A percentile compares a stretch with the other conserved stretches of the same genome.
Evolutionary conservation across 2,329 filamentous ascomycete genomes (phyloP).

Genomic region (Fusarium tjaetaba): DNA sequence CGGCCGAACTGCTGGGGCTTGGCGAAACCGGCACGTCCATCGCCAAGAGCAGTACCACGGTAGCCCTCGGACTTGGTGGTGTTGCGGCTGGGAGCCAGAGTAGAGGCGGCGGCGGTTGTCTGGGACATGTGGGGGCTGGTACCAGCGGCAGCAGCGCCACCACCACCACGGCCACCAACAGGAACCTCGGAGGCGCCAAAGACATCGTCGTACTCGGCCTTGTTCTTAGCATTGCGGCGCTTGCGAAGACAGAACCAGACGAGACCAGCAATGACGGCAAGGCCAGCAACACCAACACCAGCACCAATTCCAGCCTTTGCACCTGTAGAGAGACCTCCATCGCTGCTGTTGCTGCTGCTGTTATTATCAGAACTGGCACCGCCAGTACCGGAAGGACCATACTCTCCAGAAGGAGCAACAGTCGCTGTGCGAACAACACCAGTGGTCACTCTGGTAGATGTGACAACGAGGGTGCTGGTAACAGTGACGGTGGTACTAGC

Average conservation of each 20-base stretch:
- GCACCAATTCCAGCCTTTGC: slow-evolving; percentile 58
- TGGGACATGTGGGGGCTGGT: slow-evolving; percentile 48
- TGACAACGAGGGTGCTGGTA: slow-evolving; percentile 51
- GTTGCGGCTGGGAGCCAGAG: slow-evolving; percentile 41
- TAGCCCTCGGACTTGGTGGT: slow-evolving; percentile 49
- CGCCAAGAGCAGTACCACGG: slow-evolving; percentile 53
- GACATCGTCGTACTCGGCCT: slow-evolving; percentile 52
- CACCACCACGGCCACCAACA: slow-evolving; percentile 48
- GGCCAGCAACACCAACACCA: slow-evolving; percentile 51
- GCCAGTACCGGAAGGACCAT: slow-evolving; percentile 32
- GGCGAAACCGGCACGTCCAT: slow-evolving; percentile 52
- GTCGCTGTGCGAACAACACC: slow-evolving; percentile 45
- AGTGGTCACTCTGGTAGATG: slow-evolving; percentile 48
- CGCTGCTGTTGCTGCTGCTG: slow-evolving; percentile 26
- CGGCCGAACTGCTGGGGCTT: slow-evolving; percentile 51
- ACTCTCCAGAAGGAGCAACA: slow-evolving; percentile 39
- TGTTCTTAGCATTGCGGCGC: slow-evolving; percentile 46
- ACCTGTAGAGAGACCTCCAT: slow-evolving; percentile 51
- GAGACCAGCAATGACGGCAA: slow-evolving; percentile 46
- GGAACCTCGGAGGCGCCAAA: slow-evolving; percentile 56
- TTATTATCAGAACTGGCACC: slow-evolving; percentile 14
- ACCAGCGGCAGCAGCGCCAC: slow-evolving; percentile 18
- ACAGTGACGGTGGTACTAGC: slow-evolving; percentile 52
- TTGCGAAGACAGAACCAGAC: slow-evolving; percentile 47
- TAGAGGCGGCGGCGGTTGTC: slow-evolving; percentile 38